Base-by-base conservation (phyloP, 2,329 filamentous ascomycete genomes). In the Diaporthe destruens region DNA sequence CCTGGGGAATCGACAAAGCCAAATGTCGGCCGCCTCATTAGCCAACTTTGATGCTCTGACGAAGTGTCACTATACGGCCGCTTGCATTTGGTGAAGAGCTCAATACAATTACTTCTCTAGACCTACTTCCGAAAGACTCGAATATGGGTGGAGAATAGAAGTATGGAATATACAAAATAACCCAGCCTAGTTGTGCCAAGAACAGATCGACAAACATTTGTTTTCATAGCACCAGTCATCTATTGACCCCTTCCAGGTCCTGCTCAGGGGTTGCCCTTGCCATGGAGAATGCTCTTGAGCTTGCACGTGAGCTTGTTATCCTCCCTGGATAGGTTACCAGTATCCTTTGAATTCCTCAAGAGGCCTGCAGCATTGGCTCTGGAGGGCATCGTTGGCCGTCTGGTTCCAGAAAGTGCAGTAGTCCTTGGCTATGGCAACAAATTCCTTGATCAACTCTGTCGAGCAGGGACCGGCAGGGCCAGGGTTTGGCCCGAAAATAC, bases 321-420 rank as follows among this genome's bases (percentile, higher is more conserved):
- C 14, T n/a, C 47, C 61, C 47, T 53, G 32, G 16, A 47, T 5
- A 8, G 39, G 12, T 14, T 39, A 39, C 36, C 36, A 39, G 9
- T 14, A 39, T 14, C 39, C 39, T 6, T 42, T 18, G 39, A 42
- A 42, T 42, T 42, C 39, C 39, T 42, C 39, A 3, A 42, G 0
- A 5, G 39, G 39, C 39, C 39, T 42, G 39, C 39, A 42, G 14
- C 39, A 42, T 18, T 42, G 39, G 39, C 39, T 42, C 39, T 18
- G 39, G 9, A 66, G 32, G n/a, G 61, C 61, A 39, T 51, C 61
- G 2, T 39, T 20, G 29, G 61, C 47, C 29, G 47, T 66, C 61
- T 66, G 61, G n/a, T 66, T 66, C 61, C 61, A 66, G 16, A 66
- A 66, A 5, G 47, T 14, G 47, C 61, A 66, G n/a, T 39, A 66